Evolutionary conservation across 129 eudicot species (phyloP), one percentile per base, ranked within the genome.

Genomic region (Erigeron canadensis): DNA sequence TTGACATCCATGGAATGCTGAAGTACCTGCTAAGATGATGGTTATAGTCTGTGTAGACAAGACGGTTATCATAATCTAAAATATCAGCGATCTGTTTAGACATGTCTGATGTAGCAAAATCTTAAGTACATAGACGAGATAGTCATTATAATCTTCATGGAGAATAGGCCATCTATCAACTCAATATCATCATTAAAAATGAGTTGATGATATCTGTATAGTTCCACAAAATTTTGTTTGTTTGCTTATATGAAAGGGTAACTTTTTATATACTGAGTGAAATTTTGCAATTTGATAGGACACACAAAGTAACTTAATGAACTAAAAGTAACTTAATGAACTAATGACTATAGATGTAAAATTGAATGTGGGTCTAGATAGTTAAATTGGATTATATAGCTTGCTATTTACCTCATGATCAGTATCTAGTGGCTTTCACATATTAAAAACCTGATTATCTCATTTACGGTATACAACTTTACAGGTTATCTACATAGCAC

Each of bases 401-500:
- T 42, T 65, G 56, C 19, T 75, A 19, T 41, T n/a, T 43, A 67
- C 37, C 59, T 44, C 8, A 34, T 39, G 60, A 45, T 63, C 55
- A 38, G 51, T 75, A 65, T 16, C 42, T 63, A 19, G 55, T 64
- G 72, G 19, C 73, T 62, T 45, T 17, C 61, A 7, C 37, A 65
- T 65, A 57, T 39, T 38, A 7, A 17, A 21, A 60, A 61, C 40
- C 54, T 37, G 41, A 61, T 21, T 66, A 53, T 77, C 51, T 53
- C 47, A 55, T 77, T 58, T 70, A 44, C 42, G 73, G 42, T 28
- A 42, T 48, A 59, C 69, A 40, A 38, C 23, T 75, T 46, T 87
- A 77, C 83, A 93, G 98, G 96, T 94, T 54, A 87, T 94, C 54
- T 94, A 94, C 63, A 89, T 94, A 80, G 98, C 98, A 73, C 98